Conservation (phyloP, 2,329 filamentous ascomycete genomes). For the Lasiodiplodia hormozganensis region DNA sequence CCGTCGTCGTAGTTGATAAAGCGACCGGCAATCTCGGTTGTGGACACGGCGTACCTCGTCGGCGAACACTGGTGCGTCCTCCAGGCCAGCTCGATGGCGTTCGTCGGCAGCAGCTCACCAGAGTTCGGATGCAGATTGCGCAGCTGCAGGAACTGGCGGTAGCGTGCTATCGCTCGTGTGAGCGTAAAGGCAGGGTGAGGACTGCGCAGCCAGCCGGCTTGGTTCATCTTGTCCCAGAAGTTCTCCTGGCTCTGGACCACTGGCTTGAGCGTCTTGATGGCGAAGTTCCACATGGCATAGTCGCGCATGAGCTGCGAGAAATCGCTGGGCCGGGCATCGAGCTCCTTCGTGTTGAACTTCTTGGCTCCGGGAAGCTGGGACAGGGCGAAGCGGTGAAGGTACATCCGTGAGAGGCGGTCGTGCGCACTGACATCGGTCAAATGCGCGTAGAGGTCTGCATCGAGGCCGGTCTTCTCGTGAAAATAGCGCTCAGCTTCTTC, state of each 20-base stretch:
- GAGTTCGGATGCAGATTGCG: slow-evolving; percentile 38
- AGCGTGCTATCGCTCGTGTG: slow-evolving; percentile 45
- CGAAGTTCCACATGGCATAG: slow-evolving; percentile 17
- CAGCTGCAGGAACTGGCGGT: slow-evolving; percentile 48
- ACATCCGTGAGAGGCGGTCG: slow-evolving; percentile 24
- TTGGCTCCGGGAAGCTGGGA: slow-evolving; percentile 16
- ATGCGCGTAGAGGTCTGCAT: slow-evolving; percentile 12
- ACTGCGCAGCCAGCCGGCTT: slow-evolving; percentile 49
- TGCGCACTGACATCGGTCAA: slow-evolving; percentile 8
- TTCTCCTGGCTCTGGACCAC: slow-evolving; percentile 48
- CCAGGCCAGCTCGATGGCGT: slow-evolving; percentile 55
- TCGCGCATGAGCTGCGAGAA: slow-evolving; percentile 23
- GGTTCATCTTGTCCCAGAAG: slow-evolving; percentile 53
- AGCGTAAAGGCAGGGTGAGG: slow-evolving; percentile 46
- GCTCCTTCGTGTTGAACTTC: slow-evolving; percentile 15
- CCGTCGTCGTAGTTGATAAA: slow-evolving; percentile 52
- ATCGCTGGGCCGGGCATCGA: slow-evolving; percentile 22
- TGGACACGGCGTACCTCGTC: slow-evolving; percentile 36
- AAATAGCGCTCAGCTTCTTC: slow-evolving; percentile 18
- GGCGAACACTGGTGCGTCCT: slow-evolving; percentile 53
- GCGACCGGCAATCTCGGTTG: slow-evolving; percentile 32
- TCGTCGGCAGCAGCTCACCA: slow-evolving; percentile 47
- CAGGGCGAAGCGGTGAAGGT: slow-evolving; percentile 18
- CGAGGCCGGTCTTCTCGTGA: slow-evolving; percentile 21
- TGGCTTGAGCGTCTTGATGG: slow-evolving; percentile 36